Evolutionary conservation across 2,329 filamentous ascomycete species (phyloP), one percentile per base, ranked within the genome.

Genomic region (Claviceps sp.): DNA sequence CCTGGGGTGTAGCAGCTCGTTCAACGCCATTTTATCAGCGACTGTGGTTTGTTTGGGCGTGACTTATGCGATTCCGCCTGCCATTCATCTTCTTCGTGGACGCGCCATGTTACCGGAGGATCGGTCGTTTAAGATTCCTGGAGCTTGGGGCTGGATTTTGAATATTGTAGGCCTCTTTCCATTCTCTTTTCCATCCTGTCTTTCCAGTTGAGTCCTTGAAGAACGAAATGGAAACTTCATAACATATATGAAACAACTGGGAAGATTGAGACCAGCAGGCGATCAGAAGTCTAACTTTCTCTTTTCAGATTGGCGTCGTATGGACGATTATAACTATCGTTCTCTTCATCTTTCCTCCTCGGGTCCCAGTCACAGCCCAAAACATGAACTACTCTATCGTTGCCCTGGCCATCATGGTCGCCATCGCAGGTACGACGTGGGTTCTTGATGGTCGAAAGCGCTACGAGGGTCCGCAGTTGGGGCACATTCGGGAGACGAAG

Each of bases 61-160:
- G 16, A 85, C 84, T 1, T 90, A 90, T 60, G 86, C 79, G 11
- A 87, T 90, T 36, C 87, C 87, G 0, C 78, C 86, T 37, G 70
- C 76, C 1, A 81, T 90, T 60, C 86, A 89, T 59, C 76, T 81
- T 52, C 63, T 85, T 1, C 78, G 82, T 1, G 82, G 84, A 7
- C 76, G 84, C 7, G 78, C 72, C 48, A 81, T 81, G 70, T 71
- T 89, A 7, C 85, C 85, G 0, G 73, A 76, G 48, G 54, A 57
- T 20, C 55, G 66, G 2, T 56, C 62, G 0, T 72, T 71, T 58
- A 68, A 65, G 56, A 61, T 72, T 20, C 60, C 63, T 36, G 55
- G 57, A 2, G 62, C 61, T 3, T 53, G 68, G 1, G 64, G 70
- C 36, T 72, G 70, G 70, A 54, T 62, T 4, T 54, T 61, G 50